These are phyloP conservation scores for Suillus subluteus DNA, from an alignment of 768 basidiomycete species.

Conservation along the genomic window DNA sequence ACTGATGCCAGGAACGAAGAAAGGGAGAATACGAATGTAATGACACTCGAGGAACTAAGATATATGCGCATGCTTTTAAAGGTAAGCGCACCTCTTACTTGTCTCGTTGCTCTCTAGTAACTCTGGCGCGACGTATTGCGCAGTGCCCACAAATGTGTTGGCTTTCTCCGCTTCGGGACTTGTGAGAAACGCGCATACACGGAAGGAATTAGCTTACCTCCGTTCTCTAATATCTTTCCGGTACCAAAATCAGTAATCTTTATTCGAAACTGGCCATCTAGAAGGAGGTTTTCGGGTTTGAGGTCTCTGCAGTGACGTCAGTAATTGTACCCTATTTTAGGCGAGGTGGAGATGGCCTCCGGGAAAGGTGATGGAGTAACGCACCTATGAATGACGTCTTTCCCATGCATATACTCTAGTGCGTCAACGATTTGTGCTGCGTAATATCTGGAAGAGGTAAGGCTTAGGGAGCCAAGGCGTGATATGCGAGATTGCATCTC, in stretches of 20 bases:
- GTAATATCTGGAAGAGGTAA: conserved; percentile 79
- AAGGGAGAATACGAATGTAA: not conserved
- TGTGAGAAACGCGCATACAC: conserved; percentile 27
- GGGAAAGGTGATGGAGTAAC: conserved; percentile 17
- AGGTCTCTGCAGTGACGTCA: conserved; percentile 54
- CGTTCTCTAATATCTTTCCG: conserved; percentile 70
- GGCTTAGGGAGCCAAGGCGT: conserved; percentile 83
- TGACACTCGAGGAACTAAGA: not conserved
- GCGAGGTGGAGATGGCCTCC: not conserved
- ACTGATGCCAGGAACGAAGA: conserved; percentile 7
- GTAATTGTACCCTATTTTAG: not conserved
- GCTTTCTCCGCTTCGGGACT: conserved; percentile 49
- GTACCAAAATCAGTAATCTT: conserved; percentile 99
- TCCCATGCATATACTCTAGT: conserved; percentile 87
- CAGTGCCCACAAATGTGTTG: conserved; percentile 86
- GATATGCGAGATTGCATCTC: conserved; percentile 76
- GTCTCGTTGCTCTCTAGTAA: conserved; percentile 75
- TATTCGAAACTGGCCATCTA: conserved; percentile 85
- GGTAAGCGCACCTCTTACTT: conserved; percentile 64
- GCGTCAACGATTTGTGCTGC: conserved; percentile 90
- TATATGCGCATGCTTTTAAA: not conserved
- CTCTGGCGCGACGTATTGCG: conserved; percentile 90
- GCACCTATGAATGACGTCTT: conserved; percentile 86
- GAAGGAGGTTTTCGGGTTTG: conserved; percentile 86
- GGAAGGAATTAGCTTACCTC: conserved; percentile 42